Evolutionary conservation across 495 filamentous ascomycete species (phyloP).

Genomic region (Usnea hakonensis): DNA sequence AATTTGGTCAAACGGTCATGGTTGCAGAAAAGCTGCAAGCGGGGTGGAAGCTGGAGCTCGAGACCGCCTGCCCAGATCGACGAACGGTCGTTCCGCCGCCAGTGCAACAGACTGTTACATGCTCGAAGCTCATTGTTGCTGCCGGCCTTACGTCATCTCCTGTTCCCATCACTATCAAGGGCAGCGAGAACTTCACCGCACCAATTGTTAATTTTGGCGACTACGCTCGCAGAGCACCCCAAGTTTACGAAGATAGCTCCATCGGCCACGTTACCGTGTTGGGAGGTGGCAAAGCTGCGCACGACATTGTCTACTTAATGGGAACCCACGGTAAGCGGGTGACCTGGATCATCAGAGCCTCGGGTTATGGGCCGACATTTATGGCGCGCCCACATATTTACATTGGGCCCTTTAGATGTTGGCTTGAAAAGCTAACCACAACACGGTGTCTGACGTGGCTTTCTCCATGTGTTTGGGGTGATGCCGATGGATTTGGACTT

Average conservation of each 20-base stretch:
- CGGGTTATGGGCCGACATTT: slow-evolving; percentile 65
- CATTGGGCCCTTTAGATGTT: slow-evolving; percentile 52
- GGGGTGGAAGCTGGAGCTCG: slow-evolving; percentile 37
- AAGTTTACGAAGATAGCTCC: slow-evolving; percentile 28
- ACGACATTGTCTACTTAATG: slow-evolving; percentile 67
- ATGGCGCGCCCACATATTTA: slow-evolving; percentile 52
- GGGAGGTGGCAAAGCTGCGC: slow-evolving; percentile 68
- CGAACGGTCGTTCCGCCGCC: background rate
- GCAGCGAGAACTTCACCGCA: slow-evolving; percentile 42
- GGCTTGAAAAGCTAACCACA: slow-evolving; percentile 57
- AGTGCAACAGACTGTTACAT: slow-evolving; percentile 29
- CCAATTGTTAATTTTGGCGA: slow-evolving; percentile 60
- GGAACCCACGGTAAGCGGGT: slow-evolving; percentile 58
- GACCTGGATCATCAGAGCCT: slow-evolving; percentile 71
- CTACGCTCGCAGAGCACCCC: slow-evolving; percentile 38
- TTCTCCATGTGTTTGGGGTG: slow-evolving; percentile 55
- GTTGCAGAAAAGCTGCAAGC: slow-evolving; percentile 40
- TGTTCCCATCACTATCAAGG: slow-evolving; percentile 43
- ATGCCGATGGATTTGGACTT: slow-evolving; percentile 40
- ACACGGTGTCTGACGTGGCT: slow-evolving; percentile 60
- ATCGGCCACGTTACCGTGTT: slow-evolving; percentile 50
- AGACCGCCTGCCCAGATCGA: slow-evolving; percentile 2
- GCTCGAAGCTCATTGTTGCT: slow-evolving; percentile 58
- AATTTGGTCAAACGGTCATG: slow-evolving; percentile 44
- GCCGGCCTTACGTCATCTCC: slow-evolving; percentile 62